Evolutionary conservation across 768 basidiomycete genomes (phyloP), one percentile per base, ranked within the genome.

Genomic region (Pleurotus pulmonarius): DNA sequence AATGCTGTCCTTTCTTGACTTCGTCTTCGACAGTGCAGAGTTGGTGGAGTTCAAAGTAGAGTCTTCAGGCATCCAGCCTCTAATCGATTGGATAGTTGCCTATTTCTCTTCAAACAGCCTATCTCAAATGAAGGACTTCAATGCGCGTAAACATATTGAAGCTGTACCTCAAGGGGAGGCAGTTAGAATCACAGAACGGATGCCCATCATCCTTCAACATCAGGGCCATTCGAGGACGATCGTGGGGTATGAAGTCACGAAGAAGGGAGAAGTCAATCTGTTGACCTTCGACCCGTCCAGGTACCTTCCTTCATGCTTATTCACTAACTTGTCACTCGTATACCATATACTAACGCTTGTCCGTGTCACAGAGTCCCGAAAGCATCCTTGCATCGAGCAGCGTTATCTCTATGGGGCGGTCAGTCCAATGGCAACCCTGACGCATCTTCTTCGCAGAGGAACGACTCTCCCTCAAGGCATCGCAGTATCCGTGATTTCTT

Each of bases 221-320:
- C 67, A 78, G 5, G 92, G 92, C 0, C 94, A 97, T 71, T 97
- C 94, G n/a, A 72, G 89, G 22, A 87, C 88, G 3, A 83, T 97
- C 11, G 78, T 97, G 2, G 94, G 94, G 1, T 94, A 88, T 62
- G 92, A 95, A 68, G 69, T 86, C 39, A 75, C 74, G 53, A 81
- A 78, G 61, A 73, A 74, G 13, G 86, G 84, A 5, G 68, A 73
- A 11, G 74, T 82, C 39, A 86, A 82, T 60, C 76, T 97, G 7
- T 74, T 96, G 12, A 73, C 81, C 5, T 92, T 94, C 60, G 92
- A 97, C 73, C 91, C 94, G 15, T 82, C 83, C 13, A 76, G 65
- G 90, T 89, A 59, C 62, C 9, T 34, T 34, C 4, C 11, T 75
- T 63, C 37, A 18, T 56, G 43, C 46, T 12, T 5, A 25, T 37